phyloP scores from a whole-genome alignment of 2,329 filamentous ascomycete genomes.

The Cucurbitaria berberidis region DNA sequence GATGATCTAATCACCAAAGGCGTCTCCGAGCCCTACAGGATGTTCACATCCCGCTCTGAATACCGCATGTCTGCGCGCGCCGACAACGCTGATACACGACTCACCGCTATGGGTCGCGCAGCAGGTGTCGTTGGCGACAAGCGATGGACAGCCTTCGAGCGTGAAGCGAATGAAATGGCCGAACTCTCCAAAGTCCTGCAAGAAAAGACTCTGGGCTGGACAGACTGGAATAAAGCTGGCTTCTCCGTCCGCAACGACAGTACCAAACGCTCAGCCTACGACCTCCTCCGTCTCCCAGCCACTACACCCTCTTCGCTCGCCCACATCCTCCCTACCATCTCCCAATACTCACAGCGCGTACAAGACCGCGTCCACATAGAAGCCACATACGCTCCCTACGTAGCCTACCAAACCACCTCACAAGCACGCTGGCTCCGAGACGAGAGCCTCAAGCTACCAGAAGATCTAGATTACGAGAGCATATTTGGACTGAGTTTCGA shows the following conservation, averaged over 20 bases:
- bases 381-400: conserved; percentile 84
- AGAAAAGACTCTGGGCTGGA: conserved; percentile 63
- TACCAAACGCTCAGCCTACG: conserved; percentile 73
- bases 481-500: conserved; percentile 79
- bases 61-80: conserved; percentile 91
- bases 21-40: conserved; percentile 94
- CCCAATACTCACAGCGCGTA: conserved; percentile 63
- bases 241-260: conserved; percentile 73
- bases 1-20: conserved; percentile 97
- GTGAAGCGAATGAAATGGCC: conserved; percentile 70
- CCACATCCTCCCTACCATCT: conserved; percentile 63
- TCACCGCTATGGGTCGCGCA: conserved; percentile 77
- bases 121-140: conserved; percentile 79
- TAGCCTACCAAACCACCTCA: conserved; percentile 71
- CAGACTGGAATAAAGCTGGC: conserved; percentile 72
- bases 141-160: conserved; percentile 75
- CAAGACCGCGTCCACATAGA: conserved; percentile 78
- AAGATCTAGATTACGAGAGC: conserved; percentile 75
- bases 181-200: conserved; percentile 69
- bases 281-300: conserved; percentile 71
- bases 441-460: conserved; percentile 74
- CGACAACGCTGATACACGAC: conserved; percentile 89
- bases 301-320: conserved; percentile 65
- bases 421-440: conserved; percentile 75
- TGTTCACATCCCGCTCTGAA: conserved; percentile 97